Evolutionary conservation across 495 filamentous ascomycete genomes (phyloP).

Genomic region (Aspergillus avenaceus): DNA sequence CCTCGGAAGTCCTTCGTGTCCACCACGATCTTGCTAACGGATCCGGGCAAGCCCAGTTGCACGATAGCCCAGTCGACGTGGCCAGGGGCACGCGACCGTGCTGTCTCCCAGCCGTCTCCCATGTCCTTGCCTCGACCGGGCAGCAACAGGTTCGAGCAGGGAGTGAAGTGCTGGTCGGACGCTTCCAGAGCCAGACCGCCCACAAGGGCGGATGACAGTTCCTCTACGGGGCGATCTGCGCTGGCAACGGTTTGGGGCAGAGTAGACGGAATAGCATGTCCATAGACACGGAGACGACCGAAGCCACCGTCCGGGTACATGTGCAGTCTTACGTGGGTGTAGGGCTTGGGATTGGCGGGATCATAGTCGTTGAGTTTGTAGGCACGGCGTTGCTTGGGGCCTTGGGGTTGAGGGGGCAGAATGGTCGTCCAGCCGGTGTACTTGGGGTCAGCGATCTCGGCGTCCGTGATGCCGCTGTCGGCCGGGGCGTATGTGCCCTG

Average conservation of each 20-base stretch:
- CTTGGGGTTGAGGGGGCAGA: conserved; percentile 64
- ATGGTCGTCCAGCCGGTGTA: conserved; percentile 68
- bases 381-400: conserved; percentile 69
- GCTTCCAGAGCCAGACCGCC: conserved; percentile 73
- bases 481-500: conserved; percentile 62
- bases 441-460: conserved; percentile 55
- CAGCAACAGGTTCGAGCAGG: conserved; percentile 75
- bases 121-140: conserved; percentile 86
- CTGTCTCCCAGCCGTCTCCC: conserved; percentile 95
- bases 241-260: conserved; percentile 4
- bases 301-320: conserved; percentile 98
- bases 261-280: conserved; percentile 55
- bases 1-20: conserved; percentile 90
- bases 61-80: conserved; percentile 88
- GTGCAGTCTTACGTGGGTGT: conserved; percentile 79
- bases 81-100: conserved; percentile 65
- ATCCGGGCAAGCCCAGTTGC: conserved; percentile 66
- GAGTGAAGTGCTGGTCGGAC: conserved; percentile 85
- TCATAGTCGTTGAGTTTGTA: conserved; percentile 61
- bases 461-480: conserved; percentile 52
- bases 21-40: conserved; percentile 67
- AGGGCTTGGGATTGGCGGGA: conserved; percentile 55
- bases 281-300: conserved; percentile 78
- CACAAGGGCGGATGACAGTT: conserved; percentile 77
- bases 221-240: conserved; percentile 57